Evolutionary conservation across 106 monocot genomes (phyloP).

Genomic region (Platanthera zijinensis): DNA sequence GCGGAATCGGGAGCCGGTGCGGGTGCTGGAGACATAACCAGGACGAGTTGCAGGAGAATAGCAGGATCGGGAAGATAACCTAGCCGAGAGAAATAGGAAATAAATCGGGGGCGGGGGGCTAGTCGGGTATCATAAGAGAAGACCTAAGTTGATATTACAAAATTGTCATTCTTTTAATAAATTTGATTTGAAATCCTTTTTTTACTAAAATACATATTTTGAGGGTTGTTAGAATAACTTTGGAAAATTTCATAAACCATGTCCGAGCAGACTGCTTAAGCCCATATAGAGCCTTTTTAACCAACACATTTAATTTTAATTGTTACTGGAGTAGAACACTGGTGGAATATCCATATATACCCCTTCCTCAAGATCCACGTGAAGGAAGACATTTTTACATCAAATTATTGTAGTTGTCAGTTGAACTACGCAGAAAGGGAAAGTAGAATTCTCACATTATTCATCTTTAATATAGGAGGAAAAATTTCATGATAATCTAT

Average conservation of each 20-base stretch:
- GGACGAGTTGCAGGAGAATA: no score
- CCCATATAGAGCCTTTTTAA: background rate
- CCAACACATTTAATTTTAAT: background rate
- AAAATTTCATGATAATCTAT: background rate
- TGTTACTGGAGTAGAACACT: background rate
- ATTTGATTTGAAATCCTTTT: no score
- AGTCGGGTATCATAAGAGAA: no score
- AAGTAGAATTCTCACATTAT: background rate
- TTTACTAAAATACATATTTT: no score
- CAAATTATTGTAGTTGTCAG: background rate
- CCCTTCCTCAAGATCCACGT: background rate
- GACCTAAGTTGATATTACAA: no score
- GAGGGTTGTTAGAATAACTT: no score
- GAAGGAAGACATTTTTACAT: background rate
- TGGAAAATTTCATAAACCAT: background rate
- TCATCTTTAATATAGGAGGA: background rate
- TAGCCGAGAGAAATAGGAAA: no score
- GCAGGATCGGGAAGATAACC: no score
- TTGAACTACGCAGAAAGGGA: background rate
- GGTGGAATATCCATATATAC: background rate
- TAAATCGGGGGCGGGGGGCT: no score
- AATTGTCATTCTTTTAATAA: no score
- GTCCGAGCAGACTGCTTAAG: background rate
- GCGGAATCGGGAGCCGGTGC: no score
- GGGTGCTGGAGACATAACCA: no score